These are phyloP conservation scores for Diaporthe ampelina DNA, from an alignment of 2,329 filamentous ascomycete species.

Conservation along the genomic window DNA sequence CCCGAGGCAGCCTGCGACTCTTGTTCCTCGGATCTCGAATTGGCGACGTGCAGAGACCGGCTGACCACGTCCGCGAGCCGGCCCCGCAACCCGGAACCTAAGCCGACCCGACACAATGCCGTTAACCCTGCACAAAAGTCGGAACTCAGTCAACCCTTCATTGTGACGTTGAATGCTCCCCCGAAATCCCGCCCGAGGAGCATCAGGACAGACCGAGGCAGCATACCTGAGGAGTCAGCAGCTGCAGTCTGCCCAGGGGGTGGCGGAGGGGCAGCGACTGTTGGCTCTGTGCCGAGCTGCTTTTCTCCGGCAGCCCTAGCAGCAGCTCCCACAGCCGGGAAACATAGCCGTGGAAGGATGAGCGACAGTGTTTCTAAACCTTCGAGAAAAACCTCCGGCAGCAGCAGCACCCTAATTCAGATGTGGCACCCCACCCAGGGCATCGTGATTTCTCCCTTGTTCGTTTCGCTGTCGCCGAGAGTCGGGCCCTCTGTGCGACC, in stretches of 20 bases:
- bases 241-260: too few relatives aligned
- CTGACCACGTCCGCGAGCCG: slow-evolving; percentile 33
- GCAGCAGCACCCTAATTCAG: not conserved
- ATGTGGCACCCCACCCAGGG: slow-evolving; percentile 2
- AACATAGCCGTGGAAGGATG: slow-evolving; percentile 11
- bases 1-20: not conserved
- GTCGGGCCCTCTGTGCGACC: slow-evolving; percentile 29
- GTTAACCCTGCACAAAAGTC: slow-evolving; percentile 6
- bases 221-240: not conserved
- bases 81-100: slow-evolving; percentile 38
- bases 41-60: slow-evolving; percentile 28
- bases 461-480: slow-evolving; percentile 39
- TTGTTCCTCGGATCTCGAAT: slow-evolving; percentile 16
- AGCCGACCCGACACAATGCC: slow-evolving; percentile 8
- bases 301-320: not conserved
- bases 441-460: slow-evolving; percentile 24
- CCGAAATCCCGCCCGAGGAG: not conserved
- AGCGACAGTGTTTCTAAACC: slow-evolving; percentile 11
- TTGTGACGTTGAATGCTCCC: not conserved
- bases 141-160: slow-evolving; percentile 28
- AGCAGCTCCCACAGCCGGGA: not conserved
- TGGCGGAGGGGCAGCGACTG: not conserved
- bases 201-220: not conserved
- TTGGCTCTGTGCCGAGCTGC: not conserved
- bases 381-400: slow-evolving; percentile 24